Conservation (phyloP, 148 eudicot genomes). For the Beta vulgaris region DNA sequence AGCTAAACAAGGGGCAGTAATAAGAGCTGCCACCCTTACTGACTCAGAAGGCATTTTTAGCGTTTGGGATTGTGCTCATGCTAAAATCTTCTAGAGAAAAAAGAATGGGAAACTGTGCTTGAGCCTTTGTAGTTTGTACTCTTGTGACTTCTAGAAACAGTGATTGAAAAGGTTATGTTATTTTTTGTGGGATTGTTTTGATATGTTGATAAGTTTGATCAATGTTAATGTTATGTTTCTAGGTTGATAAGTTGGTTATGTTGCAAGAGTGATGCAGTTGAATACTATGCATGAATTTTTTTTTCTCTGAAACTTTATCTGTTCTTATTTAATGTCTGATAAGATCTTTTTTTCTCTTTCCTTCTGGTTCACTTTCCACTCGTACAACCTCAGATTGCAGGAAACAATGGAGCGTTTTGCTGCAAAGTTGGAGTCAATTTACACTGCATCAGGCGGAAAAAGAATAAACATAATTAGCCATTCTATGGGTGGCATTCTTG, state of each 20-base stretch:
- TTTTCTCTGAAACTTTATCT: no score
- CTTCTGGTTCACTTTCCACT: background rate
- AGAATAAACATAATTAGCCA: slow-evolving; percentile 81
- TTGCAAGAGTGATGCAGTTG: background rate
- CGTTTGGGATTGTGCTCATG: background rate
- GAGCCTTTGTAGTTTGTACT: background rate
- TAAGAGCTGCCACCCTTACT: background rate
- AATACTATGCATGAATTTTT: background rate
- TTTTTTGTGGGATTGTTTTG: background rate
- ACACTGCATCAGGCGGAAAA: slow-evolving; percentile 86
- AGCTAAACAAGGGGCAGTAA: background rate
- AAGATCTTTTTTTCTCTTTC: no score
- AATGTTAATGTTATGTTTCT: background rate
- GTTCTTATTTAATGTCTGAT: background rate
- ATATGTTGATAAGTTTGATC: background rate
- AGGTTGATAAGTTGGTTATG: background rate
- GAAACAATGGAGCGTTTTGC: slow-evolving; percentile 71
- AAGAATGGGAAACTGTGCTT: background rate
- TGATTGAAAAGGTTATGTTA: background rate
- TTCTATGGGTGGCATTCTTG: slow-evolving; percentile 96
- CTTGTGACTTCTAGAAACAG: background rate
- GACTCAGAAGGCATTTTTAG: background rate
- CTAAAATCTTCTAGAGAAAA: background rate
- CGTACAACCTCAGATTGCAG: slow-evolving; percentile 27
- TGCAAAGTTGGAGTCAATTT: slow-evolving; percentile 73